Evolutionary conservation across 1,284 basidiomycete genomes (phyloP).

Genomic region (Rhodofomes roseus): DNA sequence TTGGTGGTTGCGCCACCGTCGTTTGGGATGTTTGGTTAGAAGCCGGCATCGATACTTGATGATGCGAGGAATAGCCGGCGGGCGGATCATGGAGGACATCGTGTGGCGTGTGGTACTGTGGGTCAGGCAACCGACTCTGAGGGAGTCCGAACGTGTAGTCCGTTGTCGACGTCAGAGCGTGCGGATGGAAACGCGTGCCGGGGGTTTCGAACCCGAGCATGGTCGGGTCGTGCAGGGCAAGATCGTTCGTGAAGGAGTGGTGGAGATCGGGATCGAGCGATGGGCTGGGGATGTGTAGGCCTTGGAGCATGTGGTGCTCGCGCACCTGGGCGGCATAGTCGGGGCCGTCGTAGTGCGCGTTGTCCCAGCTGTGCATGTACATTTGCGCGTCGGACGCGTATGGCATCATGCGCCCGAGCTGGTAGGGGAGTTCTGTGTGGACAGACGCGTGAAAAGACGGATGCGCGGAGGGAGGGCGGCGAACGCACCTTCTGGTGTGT

Average conservation of each 20-base stretch:
- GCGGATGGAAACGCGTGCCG: constrained; percentile 21
- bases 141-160: constrained; percentile 29
- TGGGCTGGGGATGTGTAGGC: constrained; percentile 27
- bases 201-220: constrained; percentile 24
- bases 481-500: constrained; percentile 38
- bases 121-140: constrained; percentile 25
- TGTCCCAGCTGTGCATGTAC: constrained; percentile 12
- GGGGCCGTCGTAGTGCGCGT: constrained; percentile 21
- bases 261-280: constrained; percentile 23
- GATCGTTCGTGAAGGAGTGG: constrained; percentile 18
- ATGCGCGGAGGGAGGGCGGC: constrained; percentile 15
- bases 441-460: constrained; percentile 21
- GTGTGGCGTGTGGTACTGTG: constrained; percentile 21
- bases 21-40: constrained; percentile 21
- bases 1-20: constrained; percentile 14
- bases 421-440: background rate
- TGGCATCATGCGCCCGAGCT: background rate
- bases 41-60: constrained; percentile 18
- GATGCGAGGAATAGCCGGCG: constrained; percentile 21
- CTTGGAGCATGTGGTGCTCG: constrained; percentile 28
- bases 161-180: constrained; percentile 21
- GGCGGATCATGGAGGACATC: constrained; percentile 12
- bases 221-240: constrained; percentile 23
- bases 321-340: constrained; percentile 24
- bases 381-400: constrained; percentile 1